A percentile compares a stretch with the other conserved stretches of the same genome.
Conservation (phyloP, 2,329 filamentous ascomycete genomes). For the Metarhizium anisopliae region DNA sequence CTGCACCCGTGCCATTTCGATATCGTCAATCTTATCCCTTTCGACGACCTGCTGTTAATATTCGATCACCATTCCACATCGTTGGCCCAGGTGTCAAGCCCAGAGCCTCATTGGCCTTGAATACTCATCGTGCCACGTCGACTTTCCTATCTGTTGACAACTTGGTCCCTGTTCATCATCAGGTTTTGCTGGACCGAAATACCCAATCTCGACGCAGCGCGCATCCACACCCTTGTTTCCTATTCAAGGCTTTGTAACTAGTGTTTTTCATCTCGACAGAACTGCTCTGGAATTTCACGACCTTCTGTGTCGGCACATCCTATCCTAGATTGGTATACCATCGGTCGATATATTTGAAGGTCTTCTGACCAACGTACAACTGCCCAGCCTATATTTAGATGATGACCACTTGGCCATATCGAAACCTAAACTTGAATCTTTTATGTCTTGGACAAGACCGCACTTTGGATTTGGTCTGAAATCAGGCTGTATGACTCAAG, state of each 20-base stretch:
- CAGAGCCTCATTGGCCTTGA: background rate
- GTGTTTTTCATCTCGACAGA: background rate
- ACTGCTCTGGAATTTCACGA: background rate
- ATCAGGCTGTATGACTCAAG: slow-evolving; percentile 36
- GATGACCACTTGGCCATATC: slow-evolving; percentile 4
- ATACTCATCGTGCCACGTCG: background rate
- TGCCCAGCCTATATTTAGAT: slow-evolving; percentile 6
- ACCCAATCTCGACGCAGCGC: background rate
- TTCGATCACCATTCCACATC: background rate
- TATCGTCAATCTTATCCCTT: background rate
- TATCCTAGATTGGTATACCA: background rate
- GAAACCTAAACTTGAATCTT: background rate
- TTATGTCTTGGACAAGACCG: background rate
- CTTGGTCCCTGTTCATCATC: background rate
- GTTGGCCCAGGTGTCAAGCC: background rate
- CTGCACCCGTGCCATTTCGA: background rate
- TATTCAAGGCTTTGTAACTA: background rate
- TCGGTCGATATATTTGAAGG: background rate
- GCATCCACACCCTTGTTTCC: background rate
- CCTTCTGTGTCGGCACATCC: background rate
- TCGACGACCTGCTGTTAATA: background rate
- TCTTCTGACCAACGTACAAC: background rate
- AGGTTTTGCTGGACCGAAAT: background rate
- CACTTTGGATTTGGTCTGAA: background rate
- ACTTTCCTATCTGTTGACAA: background rate